Evolutionary conservation across 2,329 filamentous ascomycete genomes (phyloP), one percentile per base, ranked within the genome.

Genomic region (Trichoderma sp.): DNA sequence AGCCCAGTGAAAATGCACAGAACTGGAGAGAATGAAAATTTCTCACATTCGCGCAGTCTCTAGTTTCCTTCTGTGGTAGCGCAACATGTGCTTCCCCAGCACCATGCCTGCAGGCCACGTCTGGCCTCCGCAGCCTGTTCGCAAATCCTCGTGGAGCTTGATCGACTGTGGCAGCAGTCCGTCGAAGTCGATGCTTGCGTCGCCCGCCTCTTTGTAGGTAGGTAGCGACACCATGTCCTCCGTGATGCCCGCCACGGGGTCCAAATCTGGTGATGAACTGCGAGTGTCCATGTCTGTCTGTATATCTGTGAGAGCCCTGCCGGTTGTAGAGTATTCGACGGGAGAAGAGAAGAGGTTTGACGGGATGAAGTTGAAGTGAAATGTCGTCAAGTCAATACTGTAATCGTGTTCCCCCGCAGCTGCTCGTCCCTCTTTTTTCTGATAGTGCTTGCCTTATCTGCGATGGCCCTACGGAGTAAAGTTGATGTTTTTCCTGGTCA

Each of bases 31-130:
- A 59, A 58, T n/a, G 32, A 69, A 72, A 65, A 65, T 15, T 57
- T 88, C 91, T 80, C 80, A 97, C 93, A 97, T 94, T 81, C 89
- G 88, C 74, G 92, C 91, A 71, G 88, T 84, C 71, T 81, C 82
- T 74, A 97, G 81, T 75, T 88, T 84, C n/a, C 87, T 82, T 73
- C 84, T 84, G 76, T 93, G 92, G 78, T 91, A 91, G 67, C 91
- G 88, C 72, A 98, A 85, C 87, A 98, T 88, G 79, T 98, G 97
- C 81, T 92, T 93, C 23, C 92, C 88, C 68, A 99, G 85, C 17
- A 96, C 88, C 90, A 97, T 92, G 12, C 96, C 96, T 0, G 95
- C 95, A 3, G 95, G 95, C 96, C 96, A 98, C 12, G 97, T 87
- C 82, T 97, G 93, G 3, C 96, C 96, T 63, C 96, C 96, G 81